Percentiles rank a stretch among this genome's conserved stretches.
Evolutionary conservation across 169 alveolate species (phyloP).

Genomic region (Cyclospora cayetanensis): DNA sequence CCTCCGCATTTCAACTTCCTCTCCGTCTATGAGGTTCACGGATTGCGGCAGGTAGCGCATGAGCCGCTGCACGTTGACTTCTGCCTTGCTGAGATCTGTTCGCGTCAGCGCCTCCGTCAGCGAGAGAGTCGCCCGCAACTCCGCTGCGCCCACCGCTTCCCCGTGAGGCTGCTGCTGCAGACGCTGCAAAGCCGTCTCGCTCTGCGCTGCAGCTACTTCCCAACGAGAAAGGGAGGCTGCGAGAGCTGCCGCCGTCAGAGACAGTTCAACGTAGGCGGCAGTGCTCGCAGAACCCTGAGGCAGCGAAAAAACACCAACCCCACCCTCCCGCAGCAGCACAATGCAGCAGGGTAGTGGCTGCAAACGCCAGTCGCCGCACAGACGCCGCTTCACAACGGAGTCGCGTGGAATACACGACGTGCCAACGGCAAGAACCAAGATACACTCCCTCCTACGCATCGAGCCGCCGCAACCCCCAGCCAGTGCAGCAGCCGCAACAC

Average conservation of each 20-base stretch:
- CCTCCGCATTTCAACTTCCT: conserved; percentile 37
- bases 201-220: not conserved
- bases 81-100: not conserved
- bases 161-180: not conserved
- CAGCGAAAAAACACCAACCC: not conserved
- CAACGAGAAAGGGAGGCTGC: conserved; percentile 5
- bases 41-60: conserved; percentile 29
- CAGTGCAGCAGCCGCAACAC: no score
- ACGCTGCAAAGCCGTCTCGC: not conserved
- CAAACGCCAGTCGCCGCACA: no score
- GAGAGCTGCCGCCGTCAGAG: not conserved
- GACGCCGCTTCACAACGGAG: no score
- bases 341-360: no score
- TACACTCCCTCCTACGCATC: no score
- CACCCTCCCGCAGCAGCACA: not conserved
- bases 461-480: no score
- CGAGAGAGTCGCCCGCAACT: not conserved
- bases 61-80: conserved; percentile 7
- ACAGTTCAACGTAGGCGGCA: not conserved
- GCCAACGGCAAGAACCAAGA: no score
- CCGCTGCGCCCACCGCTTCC: not conserved
- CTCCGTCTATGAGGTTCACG: conserved; percentile 39
- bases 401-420: no score
- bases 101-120: not conserved
- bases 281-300: not conserved